Evolutionary conservation across 2,329 filamentous ascomycete genomes (phyloP).

Genomic region (Lachnellula hyalina): DNA sequence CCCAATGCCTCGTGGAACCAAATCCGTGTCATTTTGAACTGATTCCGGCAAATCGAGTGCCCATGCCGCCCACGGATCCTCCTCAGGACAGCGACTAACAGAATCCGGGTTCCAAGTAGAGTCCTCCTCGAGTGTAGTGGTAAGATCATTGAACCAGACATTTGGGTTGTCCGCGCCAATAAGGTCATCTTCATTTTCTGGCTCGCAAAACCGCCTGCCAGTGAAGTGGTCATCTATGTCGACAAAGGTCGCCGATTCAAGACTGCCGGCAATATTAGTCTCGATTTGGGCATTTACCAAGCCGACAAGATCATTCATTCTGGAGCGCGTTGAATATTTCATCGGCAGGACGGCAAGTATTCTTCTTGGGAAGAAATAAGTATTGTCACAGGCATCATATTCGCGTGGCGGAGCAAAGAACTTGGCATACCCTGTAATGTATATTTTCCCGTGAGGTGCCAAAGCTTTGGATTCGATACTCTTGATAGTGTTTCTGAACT

Average conservation of each 20-base stretch:
- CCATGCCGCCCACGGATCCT: not conserved
- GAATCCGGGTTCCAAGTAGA: not conserved
- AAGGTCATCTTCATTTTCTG: not conserved
- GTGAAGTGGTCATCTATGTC: not conserved
- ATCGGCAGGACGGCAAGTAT: not conserved
- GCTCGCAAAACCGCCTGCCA: slow-evolving; percentile 1
- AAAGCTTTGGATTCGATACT: not conserved
- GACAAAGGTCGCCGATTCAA: not conserved
- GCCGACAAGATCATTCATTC: not conserved
- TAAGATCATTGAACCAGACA: slow-evolving; percentile 2
- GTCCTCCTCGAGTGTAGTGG: not conserved
- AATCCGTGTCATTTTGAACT: not conserved
- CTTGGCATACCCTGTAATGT: not conserved
- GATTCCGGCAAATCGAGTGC: not conserved
- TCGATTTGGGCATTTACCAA: not conserved
- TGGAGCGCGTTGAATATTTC: not conserved
- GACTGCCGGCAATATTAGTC: not conserved
- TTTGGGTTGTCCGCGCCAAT: not conserved
- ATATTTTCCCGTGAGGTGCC: not conserved
- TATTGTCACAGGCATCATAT: not conserved
- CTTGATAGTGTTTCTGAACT: not conserved
- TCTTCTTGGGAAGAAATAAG: not conserved
- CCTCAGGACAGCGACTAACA: not conserved
- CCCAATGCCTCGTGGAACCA: not conserved
- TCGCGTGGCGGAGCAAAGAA: not conserved